These are phyloP conservation scores for Podospora australis DNA, from an alignment of 495 filamentous ascomycete genomes.

Conservation along the genomic window DNA sequence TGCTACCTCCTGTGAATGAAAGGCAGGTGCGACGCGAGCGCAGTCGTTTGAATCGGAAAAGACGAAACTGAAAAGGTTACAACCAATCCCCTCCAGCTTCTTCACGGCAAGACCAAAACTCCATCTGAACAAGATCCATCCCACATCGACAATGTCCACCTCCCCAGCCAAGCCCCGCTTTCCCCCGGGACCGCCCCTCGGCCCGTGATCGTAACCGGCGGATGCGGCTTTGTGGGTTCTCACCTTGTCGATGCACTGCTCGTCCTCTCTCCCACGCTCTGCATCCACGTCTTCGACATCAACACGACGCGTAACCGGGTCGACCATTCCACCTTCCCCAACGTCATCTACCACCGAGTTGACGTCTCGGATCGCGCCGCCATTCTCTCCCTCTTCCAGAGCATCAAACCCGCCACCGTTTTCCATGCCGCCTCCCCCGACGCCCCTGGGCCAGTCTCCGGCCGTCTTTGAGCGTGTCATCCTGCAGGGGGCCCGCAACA, in stretches of 20 bases:
- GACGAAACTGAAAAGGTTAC: neutral
- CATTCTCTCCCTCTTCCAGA: conserved; percentile 12
- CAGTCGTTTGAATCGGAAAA: neutral
- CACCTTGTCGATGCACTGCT: conserved; percentile 46
- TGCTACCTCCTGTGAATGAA: neutral
- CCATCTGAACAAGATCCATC: neutral
- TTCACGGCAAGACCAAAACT: neutral
- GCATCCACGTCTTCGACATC: conserved; percentile 25
- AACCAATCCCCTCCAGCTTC: neutral
- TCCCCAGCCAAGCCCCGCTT: neutral
- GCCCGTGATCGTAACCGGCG: conserved; percentile 45
- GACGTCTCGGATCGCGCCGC: conserved; percentile 15
- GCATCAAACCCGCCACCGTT: conserved; percentile 16
- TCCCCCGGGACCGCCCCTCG: conserved; percentile 15
- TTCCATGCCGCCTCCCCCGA: conserved; percentile 25
- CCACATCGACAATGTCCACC: neutral
- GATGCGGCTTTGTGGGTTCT: conserved; percentile 49
- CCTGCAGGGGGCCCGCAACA: conserved; percentile 38
- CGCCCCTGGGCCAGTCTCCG: neutral
- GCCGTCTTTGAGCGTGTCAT: conserved; percentile 31
- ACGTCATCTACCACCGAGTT: conserved; percentile 18
- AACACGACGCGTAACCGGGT: conserved; percentile 21
- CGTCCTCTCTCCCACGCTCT: conserved; percentile 19
- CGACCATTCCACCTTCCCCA: conserved; percentile 2
- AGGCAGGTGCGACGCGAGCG: neutral